phyloP scores from a whole-genome alignment of 495 filamentous ascomycete species.

The Aspergillus homomorphus region DNA sequence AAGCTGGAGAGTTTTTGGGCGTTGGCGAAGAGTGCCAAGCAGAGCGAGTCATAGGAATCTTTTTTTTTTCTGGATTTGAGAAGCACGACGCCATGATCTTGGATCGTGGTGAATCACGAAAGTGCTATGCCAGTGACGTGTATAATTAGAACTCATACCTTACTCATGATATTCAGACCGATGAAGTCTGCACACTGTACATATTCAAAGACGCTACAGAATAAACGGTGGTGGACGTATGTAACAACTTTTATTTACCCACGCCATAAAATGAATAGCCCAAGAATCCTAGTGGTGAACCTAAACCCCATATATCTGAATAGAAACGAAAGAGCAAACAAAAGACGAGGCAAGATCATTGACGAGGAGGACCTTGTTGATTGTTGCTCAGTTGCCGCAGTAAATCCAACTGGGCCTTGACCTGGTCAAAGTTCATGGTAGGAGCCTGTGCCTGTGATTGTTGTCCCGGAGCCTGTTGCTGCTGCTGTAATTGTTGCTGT shows the following conservation, averaged over 20 bases:
- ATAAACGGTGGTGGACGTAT: neutral
- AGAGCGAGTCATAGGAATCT: constrained; percentile 28
- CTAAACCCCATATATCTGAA: constrained; percentile 10
- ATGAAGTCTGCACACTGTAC: constrained; percentile 1
- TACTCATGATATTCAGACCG: neutral
- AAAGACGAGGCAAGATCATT: constrained; percentile 22
- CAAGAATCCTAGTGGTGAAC: constrained; percentile 27
- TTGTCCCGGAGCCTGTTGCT: constrained; percentile 31
- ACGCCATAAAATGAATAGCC: constrained; percentile 2
- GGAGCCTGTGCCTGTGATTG: constrained; percentile 44
- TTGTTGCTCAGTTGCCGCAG: constrained; percentile 39
- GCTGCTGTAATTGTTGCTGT: constrained; percentile 40
- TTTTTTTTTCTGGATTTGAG: neutral
- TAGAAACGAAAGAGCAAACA: constrained; percentile 9
- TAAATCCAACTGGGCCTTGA: constrained; percentile 48
- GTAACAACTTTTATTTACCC: neutral
- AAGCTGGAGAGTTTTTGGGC: constrained; percentile 98
- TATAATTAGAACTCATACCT: neutral
- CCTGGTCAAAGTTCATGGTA: constrained; percentile 41
- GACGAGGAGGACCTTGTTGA: constrained; percentile 34
- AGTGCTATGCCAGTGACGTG: neutral
- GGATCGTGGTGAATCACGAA: neutral
- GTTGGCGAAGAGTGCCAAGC: constrained; percentile 71
- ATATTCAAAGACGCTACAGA: neutral
- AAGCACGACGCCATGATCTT: neutral